Percentiles rank a stretch among this genome's conserved stretches.
Evolutionary conservation across 345 rosid species (phyloP).

Genomic region (Melaleuca quinquenervia): DNA sequence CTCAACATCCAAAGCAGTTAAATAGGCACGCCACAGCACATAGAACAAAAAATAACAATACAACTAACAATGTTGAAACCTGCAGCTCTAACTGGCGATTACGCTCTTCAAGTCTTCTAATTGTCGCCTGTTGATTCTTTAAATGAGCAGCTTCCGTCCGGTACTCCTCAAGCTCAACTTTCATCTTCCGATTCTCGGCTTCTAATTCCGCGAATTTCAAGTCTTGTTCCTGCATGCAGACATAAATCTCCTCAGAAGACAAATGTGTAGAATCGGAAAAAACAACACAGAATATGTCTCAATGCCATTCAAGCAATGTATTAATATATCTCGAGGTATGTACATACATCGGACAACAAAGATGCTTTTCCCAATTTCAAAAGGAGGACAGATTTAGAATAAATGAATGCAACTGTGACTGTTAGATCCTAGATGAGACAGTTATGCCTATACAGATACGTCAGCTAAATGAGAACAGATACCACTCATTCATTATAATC

Average conservation of each 20-base stretch:
- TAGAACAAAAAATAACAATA: background rate
- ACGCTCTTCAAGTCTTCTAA: constrained; percentile 97
- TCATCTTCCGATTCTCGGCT: constrained; percentile 93
- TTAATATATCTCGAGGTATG: background rate
- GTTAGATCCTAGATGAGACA: background rate
- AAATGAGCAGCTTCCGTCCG: constrained; percentile 92
- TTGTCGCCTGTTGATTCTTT: constrained; percentile 97
- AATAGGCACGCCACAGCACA: background rate
- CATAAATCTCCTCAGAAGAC: background rate
- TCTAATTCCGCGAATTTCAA: constrained; percentile 74
- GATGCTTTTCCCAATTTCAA: background rate
- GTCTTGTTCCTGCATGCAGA: constrained; percentile 80
- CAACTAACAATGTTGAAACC: constrained; percentile 30
- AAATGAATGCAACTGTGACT: background rate
- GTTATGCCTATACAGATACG: background rate
- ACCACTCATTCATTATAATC: background rate
- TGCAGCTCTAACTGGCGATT: constrained; percentile 96
- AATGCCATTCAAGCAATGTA: background rate
- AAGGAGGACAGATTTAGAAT: background rate
- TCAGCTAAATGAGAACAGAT: background rate
- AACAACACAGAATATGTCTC: background rate
- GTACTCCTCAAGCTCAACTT: constrained; percentile 91
- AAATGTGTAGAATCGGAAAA: background rate
- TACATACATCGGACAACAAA: background rate
- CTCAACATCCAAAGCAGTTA: background rate